Conservation (phyloP, 2,329 filamentous ascomycete species). For the Aspergillus cejpii region DNA sequence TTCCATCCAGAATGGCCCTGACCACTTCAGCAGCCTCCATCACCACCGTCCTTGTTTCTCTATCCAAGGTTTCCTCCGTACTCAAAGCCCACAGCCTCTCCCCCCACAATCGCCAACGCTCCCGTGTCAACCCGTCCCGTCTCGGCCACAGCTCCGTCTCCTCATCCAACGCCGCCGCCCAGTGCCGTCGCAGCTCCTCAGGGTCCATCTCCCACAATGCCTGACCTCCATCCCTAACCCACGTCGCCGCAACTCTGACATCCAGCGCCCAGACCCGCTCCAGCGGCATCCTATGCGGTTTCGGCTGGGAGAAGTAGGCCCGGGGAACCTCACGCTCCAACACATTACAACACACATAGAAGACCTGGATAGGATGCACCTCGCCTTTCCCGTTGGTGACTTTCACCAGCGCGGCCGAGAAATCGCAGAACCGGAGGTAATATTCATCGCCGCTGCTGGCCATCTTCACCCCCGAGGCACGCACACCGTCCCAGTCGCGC, state of each 20-base stretch:
- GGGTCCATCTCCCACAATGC: neutral
- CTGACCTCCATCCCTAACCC: neutral
- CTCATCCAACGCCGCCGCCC: neutral
- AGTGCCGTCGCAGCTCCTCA: neutral
- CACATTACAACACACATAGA: neutral
- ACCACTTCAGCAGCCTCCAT: neutral
- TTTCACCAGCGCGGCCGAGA: neutral
- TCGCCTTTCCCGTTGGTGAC: neutral
- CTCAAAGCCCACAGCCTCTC: neutral
- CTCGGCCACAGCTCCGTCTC: neutral
- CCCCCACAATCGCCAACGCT: neutral
- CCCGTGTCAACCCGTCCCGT: neutral
- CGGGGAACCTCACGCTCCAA: neutral
- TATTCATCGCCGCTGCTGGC: neutral
- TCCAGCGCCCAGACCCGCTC: neutral
- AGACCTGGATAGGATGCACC: neutral
- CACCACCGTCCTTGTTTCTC: neutral
- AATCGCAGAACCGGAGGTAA: neutral
- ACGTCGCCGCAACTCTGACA: neutral
- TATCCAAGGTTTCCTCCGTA: neutral
- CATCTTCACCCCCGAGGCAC: too few relatives aligned
- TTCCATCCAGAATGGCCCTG: neutral
- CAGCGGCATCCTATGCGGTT: neutral
- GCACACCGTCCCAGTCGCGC: neutral
- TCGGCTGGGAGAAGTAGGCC: too few relatives aligned